Evolutionary conservation across 495 filamentous ascomycete species (phyloP).

Genomic region (Cercophora sp.): DNA sequence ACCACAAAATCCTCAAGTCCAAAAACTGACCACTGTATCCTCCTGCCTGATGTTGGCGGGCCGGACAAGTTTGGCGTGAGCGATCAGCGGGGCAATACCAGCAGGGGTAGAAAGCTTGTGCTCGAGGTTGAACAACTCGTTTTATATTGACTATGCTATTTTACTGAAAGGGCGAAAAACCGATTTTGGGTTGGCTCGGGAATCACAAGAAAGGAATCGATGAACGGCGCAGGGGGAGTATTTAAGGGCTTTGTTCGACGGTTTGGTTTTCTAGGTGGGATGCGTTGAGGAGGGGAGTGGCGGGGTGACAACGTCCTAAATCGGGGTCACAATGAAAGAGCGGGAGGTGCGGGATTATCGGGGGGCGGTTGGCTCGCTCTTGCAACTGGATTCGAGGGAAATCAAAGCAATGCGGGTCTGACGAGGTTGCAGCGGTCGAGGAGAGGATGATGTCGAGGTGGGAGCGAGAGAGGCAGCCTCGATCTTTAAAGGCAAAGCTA

Average conservation of each 20-base stretch:
- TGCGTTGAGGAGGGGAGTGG: constrained; percentile 3
- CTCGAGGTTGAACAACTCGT: constrained; percentile 33
- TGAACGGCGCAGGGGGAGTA: constrained; percentile 1
- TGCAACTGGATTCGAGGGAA: neutral
- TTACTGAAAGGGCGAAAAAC: constrained; percentile 38
- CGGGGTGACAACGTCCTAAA: neutral
- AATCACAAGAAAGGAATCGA: constrained; percentile 9
- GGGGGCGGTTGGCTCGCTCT: neutral
- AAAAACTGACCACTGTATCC: neutral
- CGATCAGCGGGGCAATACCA: constrained; percentile 29
- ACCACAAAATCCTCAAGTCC: neutral
- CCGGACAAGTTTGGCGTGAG: neutral
- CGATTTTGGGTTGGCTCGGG: neutral
- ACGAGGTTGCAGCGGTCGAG: neutral
- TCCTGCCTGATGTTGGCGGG: constrained; percentile 15
- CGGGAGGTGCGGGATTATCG: constrained; percentile 14
- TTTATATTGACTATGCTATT: constrained; percentile 55
- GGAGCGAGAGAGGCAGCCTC: neutral
- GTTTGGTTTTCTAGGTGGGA: constrained; percentile 9
- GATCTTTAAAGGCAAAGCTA: constrained; percentile 5
- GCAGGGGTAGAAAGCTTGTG: constrained; percentile 14
- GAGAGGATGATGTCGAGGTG: neutral
- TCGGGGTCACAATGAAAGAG: neutral
- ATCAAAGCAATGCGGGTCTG: neutral
- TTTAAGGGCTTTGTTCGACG: constrained; percentile 8